Evolutionary conservation across 306 rosid genomes (phyloP), one percentile per base, ranked within the genome.

Genomic region (Rosa multiflora): DNA sequence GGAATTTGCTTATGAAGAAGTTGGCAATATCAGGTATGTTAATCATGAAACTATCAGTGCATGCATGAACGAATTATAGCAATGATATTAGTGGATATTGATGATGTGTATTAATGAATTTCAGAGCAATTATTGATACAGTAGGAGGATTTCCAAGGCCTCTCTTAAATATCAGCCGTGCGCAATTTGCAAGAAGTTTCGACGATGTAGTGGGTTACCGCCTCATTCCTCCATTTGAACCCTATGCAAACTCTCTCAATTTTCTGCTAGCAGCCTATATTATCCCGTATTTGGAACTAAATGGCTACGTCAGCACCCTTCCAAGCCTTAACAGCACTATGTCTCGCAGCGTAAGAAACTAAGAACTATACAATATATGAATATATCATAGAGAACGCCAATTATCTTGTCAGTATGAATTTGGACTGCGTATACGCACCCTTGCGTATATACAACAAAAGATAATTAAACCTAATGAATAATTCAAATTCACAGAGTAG

Each of bases 121-220:
- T 32, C 71, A 79, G 82, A 68, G 61, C 82, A 8, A 76, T 81
- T 13, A 18, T 39, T 8, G 7, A 7, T 4, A 48, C 15, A 21
- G 11, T 75, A 14, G 84, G 80, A 56, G 84, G 84, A 59, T 46
- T 76, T 76, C 80, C 58, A 4, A 70, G 80, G 80, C 84, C 84
- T 32, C 53, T 32, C 67, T 48, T 81, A 39, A 43, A 81, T 21
- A 59, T 76, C 18, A 76, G 84, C 80, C 14, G 61, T 35, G 18
- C 14, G 47, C 59, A 58, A 58, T 70, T 58, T 15, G 80, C 84
- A 23, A 40, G 23, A 56, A 0, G 39, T 6, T 46, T 81, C 26
- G 52, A 81, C 8, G 6, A 23, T 8, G 72, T 76, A 35, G 55
- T 61, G 46, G 84, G 80, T 11, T 56, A 8, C 67, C 2, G 37